Evolutionary conservation across 495 filamentous ascomycete genomes (phyloP).

Genomic region (Talaromyces nanjingensis): DNA sequence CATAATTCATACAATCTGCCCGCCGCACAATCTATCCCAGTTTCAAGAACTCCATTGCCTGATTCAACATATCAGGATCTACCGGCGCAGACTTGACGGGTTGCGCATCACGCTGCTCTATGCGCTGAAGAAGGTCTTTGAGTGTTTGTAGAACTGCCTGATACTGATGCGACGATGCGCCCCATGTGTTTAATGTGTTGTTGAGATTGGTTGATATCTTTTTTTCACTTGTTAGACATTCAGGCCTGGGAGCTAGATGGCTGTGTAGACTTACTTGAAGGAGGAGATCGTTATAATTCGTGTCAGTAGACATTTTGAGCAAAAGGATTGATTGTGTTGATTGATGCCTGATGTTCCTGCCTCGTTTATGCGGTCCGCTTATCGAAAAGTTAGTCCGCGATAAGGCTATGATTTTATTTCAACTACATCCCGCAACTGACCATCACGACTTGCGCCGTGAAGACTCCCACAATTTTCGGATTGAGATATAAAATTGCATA

Average conservation of each 20-base stretch:
- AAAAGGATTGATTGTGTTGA: not conserved
- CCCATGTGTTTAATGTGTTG: constrained; percentile 37
- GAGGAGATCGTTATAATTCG: constrained; percentile 12
- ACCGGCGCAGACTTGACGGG: constrained; percentile 4
- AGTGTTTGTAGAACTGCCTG: constrained; percentile 30
- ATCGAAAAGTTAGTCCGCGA: not conserved
- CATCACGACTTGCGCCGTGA: not conserved
- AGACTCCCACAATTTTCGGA: not conserved
- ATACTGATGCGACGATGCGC: constrained; percentile 31
- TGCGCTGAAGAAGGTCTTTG: constrained; percentile 27
- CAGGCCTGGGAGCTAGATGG: too few species aligned
- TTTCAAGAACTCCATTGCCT: constrained; percentile 36
- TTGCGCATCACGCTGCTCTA: constrained; percentile 17
- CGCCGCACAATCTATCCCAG: constrained; percentile 15
- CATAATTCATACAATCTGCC: not conserved
- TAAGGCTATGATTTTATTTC: constrained; percentile 1
- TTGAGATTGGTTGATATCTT: constrained; percentile 36
- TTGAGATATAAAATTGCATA: not conserved
- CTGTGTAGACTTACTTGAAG: constrained; percentile 7
- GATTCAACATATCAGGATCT: constrained; percentile 28
- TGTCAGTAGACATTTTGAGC: not conserved
- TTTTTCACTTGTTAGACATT: not conserved
- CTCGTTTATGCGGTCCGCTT: not conserved
- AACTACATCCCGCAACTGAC: not conserved
- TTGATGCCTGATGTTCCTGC: not conserved